Evolutionary conservation across 805 yeast species (phyloP).

Genomic region (Wickerhamomyces silvicola): DNA sequence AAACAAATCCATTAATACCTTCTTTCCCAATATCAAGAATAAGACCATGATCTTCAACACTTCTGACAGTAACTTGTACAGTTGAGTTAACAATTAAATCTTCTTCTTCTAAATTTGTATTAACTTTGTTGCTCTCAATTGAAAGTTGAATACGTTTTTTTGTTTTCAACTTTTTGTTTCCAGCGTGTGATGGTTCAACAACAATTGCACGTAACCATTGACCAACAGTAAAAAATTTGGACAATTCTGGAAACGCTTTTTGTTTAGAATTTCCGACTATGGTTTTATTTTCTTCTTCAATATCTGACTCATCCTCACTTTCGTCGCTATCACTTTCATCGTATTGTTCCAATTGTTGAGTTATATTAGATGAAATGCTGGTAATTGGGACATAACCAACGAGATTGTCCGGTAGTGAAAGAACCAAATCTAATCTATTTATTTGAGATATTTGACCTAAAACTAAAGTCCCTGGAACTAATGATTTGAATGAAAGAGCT

Average conservation of each 20-base stretch:
- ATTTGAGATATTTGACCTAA: conserved; percentile 71
- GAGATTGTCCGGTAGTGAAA: conserved; percentile 76
- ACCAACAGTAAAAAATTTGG: conserved; percentile 55
- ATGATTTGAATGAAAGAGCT: conserved; percentile 51
- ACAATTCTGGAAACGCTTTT: conserved; percentile 50
- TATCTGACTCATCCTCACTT: conserved; percentile 29
- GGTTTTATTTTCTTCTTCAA: conserved; percentile 27
- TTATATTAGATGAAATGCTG: conserved; percentile 58
- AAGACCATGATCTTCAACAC: conserved; percentile 90
- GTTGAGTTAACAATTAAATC: conserved; percentile 59
- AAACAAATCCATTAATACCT: conserved; percentile 61
- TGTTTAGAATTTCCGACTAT: conserved; percentile 21
- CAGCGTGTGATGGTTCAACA: conserved; percentile 43
- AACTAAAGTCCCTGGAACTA: conserved; percentile 66
- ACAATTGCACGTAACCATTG: conserved; percentile 85
- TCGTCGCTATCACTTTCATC: conserved; percentile 42
- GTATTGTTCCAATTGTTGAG: conserved; percentile 47
- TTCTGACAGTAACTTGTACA: conserved; percentile 70
- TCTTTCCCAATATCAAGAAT: conserved; percentile 63
- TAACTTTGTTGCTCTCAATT: conserved; percentile 69
- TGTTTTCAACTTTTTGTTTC: conserved; percentile 27
- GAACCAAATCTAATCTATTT: conserved; percentile 52
- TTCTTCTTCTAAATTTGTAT: conserved; percentile 50
- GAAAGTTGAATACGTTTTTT: conserved; percentile 65
- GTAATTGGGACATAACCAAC: conserved; percentile 75